A percentile compares a stretch with the other conserved stretches of the same genome.
Evolutionary conservation across 139 green algal species (phyloP).

Genomic region (Coccomyxa sp.): DNA sequence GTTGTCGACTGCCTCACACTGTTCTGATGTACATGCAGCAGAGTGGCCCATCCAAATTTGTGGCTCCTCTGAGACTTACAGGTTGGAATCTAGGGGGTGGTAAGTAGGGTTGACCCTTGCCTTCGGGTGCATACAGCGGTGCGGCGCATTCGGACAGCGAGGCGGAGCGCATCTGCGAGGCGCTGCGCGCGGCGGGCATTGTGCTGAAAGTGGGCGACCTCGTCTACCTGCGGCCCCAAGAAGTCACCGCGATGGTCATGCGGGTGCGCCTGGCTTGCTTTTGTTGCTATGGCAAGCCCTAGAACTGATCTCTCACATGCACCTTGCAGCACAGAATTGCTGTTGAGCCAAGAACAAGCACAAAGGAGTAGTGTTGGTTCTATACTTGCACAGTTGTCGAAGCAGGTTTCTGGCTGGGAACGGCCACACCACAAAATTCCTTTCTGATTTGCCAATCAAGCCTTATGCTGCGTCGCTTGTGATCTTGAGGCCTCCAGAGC

Average conservation of each 20-base stretch:
- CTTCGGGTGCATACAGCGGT: not conserved
- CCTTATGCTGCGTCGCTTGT: no score
- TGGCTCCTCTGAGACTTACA: not conserved
- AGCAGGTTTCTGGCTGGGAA: no score
- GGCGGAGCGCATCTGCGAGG: conserved; percentile 22
- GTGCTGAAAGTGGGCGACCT: conserved; percentile 24
- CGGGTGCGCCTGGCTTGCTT: no score
- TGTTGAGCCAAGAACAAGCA: no score
- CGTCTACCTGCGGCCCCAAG: conserved; percentile 27
- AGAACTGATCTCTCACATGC: no score
- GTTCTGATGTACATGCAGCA: not conserved
- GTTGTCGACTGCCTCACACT: not conserved
- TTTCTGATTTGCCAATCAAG: no score
- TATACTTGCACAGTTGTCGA: no score
- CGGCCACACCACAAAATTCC: no score
- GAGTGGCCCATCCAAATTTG: not conserved
- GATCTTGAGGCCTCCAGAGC: no score
- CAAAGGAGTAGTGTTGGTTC: no score
- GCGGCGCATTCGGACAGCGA: conserved; percentile 15
- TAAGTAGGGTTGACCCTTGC: not conserved
- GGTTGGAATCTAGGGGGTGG: not conserved
- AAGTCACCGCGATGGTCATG: conserved; percentile 22
- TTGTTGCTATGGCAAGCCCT: no score
- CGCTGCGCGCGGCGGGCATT: conserved; percentile 23
- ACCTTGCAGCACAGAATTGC: no score